phyloP scores from a whole-genome alignment of 1,284 basidiomycete genomes.

The Ceratobasidium sp. region DNA sequence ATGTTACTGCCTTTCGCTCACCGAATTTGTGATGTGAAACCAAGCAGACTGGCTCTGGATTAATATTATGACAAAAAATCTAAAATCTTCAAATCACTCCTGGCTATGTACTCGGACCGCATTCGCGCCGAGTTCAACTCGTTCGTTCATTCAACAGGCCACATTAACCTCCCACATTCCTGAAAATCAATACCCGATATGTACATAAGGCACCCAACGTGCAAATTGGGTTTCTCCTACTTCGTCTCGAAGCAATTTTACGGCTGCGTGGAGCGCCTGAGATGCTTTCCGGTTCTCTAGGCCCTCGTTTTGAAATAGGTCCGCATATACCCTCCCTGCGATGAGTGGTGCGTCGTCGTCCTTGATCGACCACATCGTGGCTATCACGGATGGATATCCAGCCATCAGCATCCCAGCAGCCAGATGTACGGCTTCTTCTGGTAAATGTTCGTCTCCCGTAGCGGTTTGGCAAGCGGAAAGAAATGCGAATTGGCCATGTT shows the following conservation, averaged over 20 bases:
- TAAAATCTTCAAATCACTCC: too few species aligned
- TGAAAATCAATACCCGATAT: too few species aligned
- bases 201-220: neutral
- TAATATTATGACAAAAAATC: too few species aligned
- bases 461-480: constrained; percentile 23
- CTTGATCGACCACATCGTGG: constrained; percentile 16
- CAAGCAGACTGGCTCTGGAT: too few species aligned
- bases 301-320: neutral
- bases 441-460: neutral
- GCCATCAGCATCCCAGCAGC: constrained; percentile 24
- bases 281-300: neutral
- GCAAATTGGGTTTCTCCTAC: neutral
- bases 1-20: too few species aligned
- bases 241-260: neutral
- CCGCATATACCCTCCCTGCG: neutral
- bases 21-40: too few species aligned
- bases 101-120: too few species aligned
- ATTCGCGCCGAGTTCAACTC: too few species aligned
- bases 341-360: neutral
- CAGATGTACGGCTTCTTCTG: constrained; percentile 16
- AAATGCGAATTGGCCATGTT: constrained; percentile 19
- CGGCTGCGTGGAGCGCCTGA: neutral
- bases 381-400: neutral
- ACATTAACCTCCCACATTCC: too few species aligned
- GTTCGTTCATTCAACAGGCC: too few species aligned